phyloP scores from a whole-genome alignment of 1,284 basidiomycete species.

The Coniferiporia weirii region DNA sequence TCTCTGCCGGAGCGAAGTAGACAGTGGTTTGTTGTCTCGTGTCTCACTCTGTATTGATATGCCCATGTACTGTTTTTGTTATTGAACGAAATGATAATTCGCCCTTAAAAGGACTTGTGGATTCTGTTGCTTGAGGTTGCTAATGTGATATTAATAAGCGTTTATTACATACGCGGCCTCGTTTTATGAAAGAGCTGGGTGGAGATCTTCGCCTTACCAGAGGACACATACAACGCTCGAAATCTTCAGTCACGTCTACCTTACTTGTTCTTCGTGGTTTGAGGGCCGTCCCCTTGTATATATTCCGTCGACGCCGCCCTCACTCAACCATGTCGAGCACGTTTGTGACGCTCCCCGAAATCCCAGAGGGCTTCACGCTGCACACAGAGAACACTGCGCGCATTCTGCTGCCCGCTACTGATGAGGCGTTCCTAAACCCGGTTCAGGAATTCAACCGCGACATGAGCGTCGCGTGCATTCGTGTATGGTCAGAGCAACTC shows the following conservation, averaged over 20 bases:
- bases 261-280: slow-evolving; percentile 1
- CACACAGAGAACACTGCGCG: slow-evolving; percentile 84
- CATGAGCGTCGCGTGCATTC: slow-evolving; percentile 85
- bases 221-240: neutral
- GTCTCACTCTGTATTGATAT: slow-evolving; percentile 15
- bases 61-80: slow-evolving; percentile 11
- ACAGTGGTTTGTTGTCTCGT: slow-evolving; percentile 2
- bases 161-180: neutral
- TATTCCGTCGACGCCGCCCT: neutral
- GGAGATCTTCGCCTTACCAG: too few relatives aligned
- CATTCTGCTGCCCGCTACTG: slow-evolving; percentile 70
- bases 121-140: neutral
- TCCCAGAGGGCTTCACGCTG: slow-evolving; percentile 74
- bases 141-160: neutral
- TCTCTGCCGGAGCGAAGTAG: slow-evolving; percentile 34
- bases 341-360: slow-evolving; percentile 53
- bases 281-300: slow-evolving; percentile 14
- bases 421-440: slow-evolving; percentile 93
- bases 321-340: slow-evolving; percentile 2
- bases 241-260: neutral
- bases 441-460: slow-evolving; percentile 99
- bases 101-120: neutral
- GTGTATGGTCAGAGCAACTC: slow-evolving; percentile 75
- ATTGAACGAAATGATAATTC: slow-evolving; percentile 3
- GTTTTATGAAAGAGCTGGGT: too few relatives aligned